phyloP scores from a whole-genome alignment of 2,329 filamentous ascomycete genomes.

The Tolypocladium album region DNA sequence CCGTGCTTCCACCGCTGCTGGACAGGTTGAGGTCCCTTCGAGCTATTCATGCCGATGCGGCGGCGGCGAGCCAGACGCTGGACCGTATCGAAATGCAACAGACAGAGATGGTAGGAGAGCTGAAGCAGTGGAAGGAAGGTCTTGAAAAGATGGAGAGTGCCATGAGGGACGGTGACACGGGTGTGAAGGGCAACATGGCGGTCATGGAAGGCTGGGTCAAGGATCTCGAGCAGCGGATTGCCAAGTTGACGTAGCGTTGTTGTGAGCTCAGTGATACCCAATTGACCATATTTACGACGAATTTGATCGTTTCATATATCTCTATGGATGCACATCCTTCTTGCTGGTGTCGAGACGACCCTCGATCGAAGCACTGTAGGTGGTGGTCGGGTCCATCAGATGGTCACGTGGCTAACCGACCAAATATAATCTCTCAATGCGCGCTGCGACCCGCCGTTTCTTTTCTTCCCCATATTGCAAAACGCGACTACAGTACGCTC shows the following conservation, averaged over 20 bases:
- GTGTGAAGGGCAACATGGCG: conserved; percentile 69
- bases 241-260: conserved; percentile 34
- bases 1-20: conserved; percentile 73
- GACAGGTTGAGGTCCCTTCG: conserved; percentile 77
- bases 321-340: neutral
- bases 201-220: conserved; percentile 85
- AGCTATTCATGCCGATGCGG: conserved; percentile 78
- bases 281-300: neutral
- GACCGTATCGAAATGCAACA: conserved; percentile 71
- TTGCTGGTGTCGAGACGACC: neutral
- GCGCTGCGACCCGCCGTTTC: neutral
- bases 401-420: neutral
- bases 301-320: neutral
- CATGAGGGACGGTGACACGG: conserved; percentile 57
- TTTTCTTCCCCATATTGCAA: neutral
- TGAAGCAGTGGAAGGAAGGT: conserved; percentile 77
- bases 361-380: neutral
- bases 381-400: neutral
- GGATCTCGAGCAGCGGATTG: conserved; percentile 69
- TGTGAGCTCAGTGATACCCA: conserved; percentile 6
- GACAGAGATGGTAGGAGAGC: conserved; percentile 69
- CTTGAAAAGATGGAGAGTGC: conserved; percentile 68
- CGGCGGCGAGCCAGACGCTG: conserved; percentile 66
- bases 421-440: neutral
- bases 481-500: neutral